A percentile compares a stretch with the other conserved stretches of the same genome.
Evolutionary conservation across 139 green algal species (phyloP).

Genomic region (Marvania coccoides): DNA sequence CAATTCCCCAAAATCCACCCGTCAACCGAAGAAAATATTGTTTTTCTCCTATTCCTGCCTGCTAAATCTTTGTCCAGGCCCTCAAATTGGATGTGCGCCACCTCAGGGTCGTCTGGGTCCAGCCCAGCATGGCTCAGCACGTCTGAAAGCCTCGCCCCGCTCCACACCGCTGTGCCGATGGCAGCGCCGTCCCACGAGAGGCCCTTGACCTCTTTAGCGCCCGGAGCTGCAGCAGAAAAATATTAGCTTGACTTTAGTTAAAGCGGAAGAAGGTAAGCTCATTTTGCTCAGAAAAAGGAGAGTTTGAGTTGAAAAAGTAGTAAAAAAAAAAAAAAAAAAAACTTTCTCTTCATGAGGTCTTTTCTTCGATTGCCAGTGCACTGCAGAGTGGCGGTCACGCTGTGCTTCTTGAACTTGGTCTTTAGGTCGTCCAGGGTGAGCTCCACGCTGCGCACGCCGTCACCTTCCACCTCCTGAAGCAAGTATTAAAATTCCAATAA

Average conservation of each 20-base stretch:
- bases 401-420: conserved; percentile 64
- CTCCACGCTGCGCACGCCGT: conserved; percentile 42
- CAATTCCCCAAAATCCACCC: too few species aligned
- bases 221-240: conserved; percentile 6
- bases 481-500: not conserved
- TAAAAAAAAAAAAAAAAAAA: not conserved
- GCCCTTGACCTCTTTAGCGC: conserved; percentile 53
- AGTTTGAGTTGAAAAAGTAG: too few species aligned
- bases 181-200: conserved; percentile 67
- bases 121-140: conserved; percentile 64
- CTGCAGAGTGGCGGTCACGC: conserved; percentile 65
- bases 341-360: conserved; percentile 25
- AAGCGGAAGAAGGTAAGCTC: not conserved
- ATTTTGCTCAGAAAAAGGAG: too few species aligned
- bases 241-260: not conserved
- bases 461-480: conserved; percentile 41
- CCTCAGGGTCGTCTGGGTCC: conserved; percentile 11
- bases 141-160: conserved; percentile 64
- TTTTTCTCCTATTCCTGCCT: too few species aligned
- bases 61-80: conserved; percentile 52
- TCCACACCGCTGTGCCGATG: conserved; percentile 65
- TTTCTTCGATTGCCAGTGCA: conserved; percentile 79
- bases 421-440: conserved; percentile 66
- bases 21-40: too few species aligned
- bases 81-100: conserved; percentile 69